A percentile compares a stretch with the other conserved stretches of the same genome.
Evolutionary conservation across 345 rosid genomes (phyloP).

Genomic region (Gossypium rotundifolium): DNA sequence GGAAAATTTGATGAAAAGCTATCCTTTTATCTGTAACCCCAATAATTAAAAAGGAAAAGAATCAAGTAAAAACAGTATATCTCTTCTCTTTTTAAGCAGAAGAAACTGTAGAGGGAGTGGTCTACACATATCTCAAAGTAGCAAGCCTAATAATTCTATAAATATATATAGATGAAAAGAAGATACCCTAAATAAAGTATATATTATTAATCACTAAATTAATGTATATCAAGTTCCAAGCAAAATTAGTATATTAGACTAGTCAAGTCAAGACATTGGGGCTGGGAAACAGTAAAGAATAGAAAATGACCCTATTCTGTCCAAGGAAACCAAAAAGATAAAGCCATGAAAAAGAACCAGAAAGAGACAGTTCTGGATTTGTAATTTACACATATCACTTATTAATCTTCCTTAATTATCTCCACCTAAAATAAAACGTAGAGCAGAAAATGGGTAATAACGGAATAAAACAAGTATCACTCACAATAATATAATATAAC

Average conservation of each 20-base stretch:
- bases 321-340: background rate
- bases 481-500: background rate
- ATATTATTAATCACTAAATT: background rate
- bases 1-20: background rate
- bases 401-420: background rate
- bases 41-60: constrained; percentile 3
- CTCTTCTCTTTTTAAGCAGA: background rate
- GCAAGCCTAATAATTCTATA: background rate
- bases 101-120: background rate
- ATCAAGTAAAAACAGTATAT: background rate
- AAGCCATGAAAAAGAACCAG: background rate
- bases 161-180: background rate
- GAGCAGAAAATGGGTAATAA: no score
- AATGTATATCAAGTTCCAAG: constrained; percentile 5
- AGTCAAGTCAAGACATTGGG: constrained; percentile 17
- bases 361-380: background rate
- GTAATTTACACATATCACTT: background rate
- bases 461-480: no score
- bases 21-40: background rate
- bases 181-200: background rate
- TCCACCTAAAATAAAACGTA: no score
- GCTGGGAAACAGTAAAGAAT: constrained; percentile 4
- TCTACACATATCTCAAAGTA: constrained; percentile 2
- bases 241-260: background rate
- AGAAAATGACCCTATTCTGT: constrained; percentile 4